Percentiles rank a stretch among this genome's conserved stretches.
These are phyloP conservation scores for Linnemannia schmuckeri DNA, from an alignment of 192 early-diverging fungal genomes.

Conservation along the genomic window DNA sequence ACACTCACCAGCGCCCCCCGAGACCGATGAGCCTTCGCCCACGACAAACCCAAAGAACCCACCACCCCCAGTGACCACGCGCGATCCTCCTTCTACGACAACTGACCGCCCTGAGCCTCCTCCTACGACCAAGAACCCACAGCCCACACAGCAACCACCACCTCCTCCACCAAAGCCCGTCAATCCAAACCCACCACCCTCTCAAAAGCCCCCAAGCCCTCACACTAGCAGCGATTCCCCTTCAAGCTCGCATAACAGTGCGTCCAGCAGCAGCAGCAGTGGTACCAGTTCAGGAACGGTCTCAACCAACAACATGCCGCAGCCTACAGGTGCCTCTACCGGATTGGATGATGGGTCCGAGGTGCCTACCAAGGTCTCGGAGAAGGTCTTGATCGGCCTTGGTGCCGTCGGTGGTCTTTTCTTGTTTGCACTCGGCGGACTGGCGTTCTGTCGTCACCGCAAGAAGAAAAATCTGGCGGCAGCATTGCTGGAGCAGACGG, in stretches of 20 bases:
- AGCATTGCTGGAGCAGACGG: conserved; percentile 42
- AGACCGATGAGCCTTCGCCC: background rate
- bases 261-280: background rate
- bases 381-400: conserved; percentile 38
- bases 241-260: background rate
- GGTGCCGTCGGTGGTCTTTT: conserved; percentile 38
- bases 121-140: background rate
- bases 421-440: conserved; percentile 29
- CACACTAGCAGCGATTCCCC: background rate
- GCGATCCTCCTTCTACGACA: background rate
- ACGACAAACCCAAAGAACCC: background rate
- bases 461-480: conserved; percentile 51
- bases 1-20: background rate
- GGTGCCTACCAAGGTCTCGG: conserved; percentile 41
- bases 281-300: background rate
- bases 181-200: conserved; percentile 2
- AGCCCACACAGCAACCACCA: background rate
- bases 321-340: background rate
- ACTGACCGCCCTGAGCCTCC: background rate
- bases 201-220: background rate
- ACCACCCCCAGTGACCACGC: background rate
- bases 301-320: background rate
- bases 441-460: conserved; percentile 48
- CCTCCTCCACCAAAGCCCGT: conserved; percentile 12
- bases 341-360: conserved; percentile 2